Percentiles rank a stretch among this genome's conserved stretches.
phyloP scores from a whole-genome alignment of 257 asterid genomes.

The Solanum pinnatisectum region DNA sequence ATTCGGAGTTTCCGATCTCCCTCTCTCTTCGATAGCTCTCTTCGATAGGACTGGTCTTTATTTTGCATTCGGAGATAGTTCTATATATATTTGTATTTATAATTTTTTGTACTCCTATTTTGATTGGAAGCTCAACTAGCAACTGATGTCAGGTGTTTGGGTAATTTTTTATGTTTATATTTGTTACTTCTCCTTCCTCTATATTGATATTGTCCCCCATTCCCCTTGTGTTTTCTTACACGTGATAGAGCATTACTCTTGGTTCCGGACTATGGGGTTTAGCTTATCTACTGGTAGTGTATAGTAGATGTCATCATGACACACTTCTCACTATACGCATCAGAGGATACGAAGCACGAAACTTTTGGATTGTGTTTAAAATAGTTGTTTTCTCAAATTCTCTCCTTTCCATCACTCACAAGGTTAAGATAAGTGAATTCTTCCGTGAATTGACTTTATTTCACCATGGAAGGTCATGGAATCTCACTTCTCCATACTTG shows the following conservation, averaged over 20 bases:
- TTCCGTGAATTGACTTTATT: neutral
- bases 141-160: neutral
- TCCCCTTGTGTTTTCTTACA: neutral
- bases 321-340: neutral
- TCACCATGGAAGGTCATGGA: neutral
- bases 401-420: neutral
- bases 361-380: neutral
- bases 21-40: neutral
- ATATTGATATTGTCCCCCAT: neutral
- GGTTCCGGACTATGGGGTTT: neutral
- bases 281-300: neutral
- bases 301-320: neutral
- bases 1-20: neutral
- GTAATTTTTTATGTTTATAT: neutral
- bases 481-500: neutral
- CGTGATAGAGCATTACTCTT: neutral
- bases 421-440: neutral
- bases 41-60: too few relatives aligned
- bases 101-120: too few relatives aligned
- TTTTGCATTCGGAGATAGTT: neutral
- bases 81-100: neutral
- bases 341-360: neutral
- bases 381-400: neutral
- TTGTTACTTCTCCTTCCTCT: neutral
- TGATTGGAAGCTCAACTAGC: neutral